phyloP scores from a whole-genome alignment of 169 alveolate genomes.

The Cryptosporidium viatorum region DNA sequence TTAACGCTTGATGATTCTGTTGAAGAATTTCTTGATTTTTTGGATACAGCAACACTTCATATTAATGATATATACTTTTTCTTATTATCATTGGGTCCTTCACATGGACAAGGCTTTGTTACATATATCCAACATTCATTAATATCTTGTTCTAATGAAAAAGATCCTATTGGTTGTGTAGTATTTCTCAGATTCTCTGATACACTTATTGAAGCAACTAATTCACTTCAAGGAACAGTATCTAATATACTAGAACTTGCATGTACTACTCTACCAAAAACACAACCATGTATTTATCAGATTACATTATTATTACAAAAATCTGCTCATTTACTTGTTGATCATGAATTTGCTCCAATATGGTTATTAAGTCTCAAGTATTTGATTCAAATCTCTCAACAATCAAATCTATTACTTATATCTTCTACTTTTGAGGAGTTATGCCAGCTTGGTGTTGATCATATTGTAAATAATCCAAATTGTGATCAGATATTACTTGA shows the following conservation, averaged over 20 bases:
- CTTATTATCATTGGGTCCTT: conserved; percentile 37
- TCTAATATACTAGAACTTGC: conserved; percentile 42
- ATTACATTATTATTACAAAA: conserved; percentile 39
- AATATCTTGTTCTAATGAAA: conserved; percentile 41
- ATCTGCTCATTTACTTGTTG: conserved; percentile 39
- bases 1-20: conserved; percentile 22
- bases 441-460: conserved; percentile 64
- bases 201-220: conserved; percentile 52
- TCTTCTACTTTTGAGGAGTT: conserved; percentile 61
- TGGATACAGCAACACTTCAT: conserved; percentile 60
- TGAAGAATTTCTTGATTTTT: conserved; percentile 55
- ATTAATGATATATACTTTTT: conserved; percentile 67
- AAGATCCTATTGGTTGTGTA: conserved; percentile 63
- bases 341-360: neutral
- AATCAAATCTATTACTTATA: conserved; percentile 2
- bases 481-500: conserved; percentile 59
- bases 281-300: conserved; percentile 65
- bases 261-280: conserved; percentile 39
- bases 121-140: conserved; percentile 64
- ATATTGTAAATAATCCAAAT: conserved; percentile 26
- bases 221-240: conserved; percentile 47
- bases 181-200: conserved; percentile 64
- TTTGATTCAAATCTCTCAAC: conserved; percentile 38
- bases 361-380: conserved; percentile 50
- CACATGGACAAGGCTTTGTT: conserved; percentile 32